Evolutionary conservation across 371 early-diverging fungal genomes (phyloP).

Genomic region (Lichtheimia ramosa): DNA sequence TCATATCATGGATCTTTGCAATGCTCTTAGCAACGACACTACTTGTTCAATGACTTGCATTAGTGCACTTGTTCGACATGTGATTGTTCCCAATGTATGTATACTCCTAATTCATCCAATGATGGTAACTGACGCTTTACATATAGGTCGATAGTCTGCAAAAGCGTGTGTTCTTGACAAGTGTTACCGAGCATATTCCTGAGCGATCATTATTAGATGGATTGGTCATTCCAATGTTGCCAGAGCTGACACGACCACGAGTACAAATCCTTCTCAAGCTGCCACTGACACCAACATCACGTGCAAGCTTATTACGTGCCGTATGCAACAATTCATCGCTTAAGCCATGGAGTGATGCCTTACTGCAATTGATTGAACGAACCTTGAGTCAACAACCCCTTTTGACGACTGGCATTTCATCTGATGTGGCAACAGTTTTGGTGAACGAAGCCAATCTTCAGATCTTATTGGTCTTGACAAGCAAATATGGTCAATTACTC

Average conservation of each 20-base stretch:
- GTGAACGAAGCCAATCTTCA: constrained; percentile 1
- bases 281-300: background rate
- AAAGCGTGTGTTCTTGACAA: background rate
- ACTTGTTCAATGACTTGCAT: background rate
- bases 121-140: too few relatives aligned
- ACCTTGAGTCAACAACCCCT: constrained; percentile 1
- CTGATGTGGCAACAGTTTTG: background rate
- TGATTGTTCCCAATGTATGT: background rate
- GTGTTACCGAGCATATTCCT: background rate
- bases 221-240: background rate
- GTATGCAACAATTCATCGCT: background rate
- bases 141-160: background rate
- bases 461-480: background rate
- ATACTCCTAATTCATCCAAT: background rate
- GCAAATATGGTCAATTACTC: background rate
- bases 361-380: background rate
- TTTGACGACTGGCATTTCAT: background rate
- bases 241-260: background rate
- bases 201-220: background rate
- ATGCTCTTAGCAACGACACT: background rate
- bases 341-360: background rate
- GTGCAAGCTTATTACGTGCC: background rate
- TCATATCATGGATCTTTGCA: background rate
- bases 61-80: background rate
- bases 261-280: background rate